Evolutionary conservation across 2,329 filamentous ascomycete species (phyloP), one percentile per base, ranked within the genome.

Genomic region (Fusarium virguliforme): DNA sequence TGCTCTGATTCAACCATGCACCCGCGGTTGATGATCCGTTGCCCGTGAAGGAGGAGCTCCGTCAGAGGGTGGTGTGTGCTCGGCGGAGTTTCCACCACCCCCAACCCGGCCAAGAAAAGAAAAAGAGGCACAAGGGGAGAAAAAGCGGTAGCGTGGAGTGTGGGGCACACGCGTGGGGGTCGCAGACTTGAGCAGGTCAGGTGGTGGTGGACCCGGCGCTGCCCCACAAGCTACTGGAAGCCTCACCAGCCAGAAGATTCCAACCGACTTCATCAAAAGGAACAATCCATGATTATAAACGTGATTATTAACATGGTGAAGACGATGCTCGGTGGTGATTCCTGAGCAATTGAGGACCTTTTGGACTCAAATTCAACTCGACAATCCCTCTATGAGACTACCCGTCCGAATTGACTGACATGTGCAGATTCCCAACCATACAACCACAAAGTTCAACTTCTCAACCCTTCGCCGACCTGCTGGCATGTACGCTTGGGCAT

Each of bases 111-210:
- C 24, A 35, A 32, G 38, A 26, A 37, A 60, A 57, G 55, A 62
- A 57, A 18, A 54, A 55, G 57, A 70, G 67, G 67, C 54, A 63
- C 62, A 64, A 54, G 32, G 37, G 60, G 56, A 61, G 43, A 65
- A 65, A 48, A 54, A 41, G 56, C 38, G 61, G 70, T 72, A 64
- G 69, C 64, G 62, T 63, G 48, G 30, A 65, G 60, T 70, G 69
- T 70, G 70, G 70, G 61, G 65, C 63, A 46, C 32, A 24, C 35
- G 38, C 70, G 70, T 72, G 70, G 70, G 70, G 70, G 70, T 64
- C 35, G 46, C 37, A 35, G 46, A 35, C 35, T 41, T 35, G 34
- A 59, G 32, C 53, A 56, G 70, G 66, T 72, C 70, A 72, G 63
- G 66, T 70, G 69, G 68, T 67, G 51, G 62, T 40, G 32, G 48